phyloP scores from a whole-genome alignment of 1,139 yeast species.

The Yarrowia galli region DNA sequence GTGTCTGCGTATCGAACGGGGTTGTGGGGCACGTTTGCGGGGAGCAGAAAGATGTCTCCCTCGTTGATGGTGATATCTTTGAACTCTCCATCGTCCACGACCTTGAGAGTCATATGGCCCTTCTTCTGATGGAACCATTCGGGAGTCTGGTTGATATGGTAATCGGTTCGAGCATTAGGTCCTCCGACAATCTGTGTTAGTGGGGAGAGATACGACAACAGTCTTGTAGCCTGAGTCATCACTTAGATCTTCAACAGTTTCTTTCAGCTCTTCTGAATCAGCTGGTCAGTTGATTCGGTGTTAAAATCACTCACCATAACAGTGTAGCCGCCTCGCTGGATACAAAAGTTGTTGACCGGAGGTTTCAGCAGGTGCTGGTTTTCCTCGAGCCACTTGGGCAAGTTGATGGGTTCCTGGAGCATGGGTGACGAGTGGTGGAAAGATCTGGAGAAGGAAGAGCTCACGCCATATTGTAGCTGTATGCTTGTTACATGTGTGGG shows the following conservation, averaged over 20 bases:
- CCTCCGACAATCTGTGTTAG: constrained; percentile 73
- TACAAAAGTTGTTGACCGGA: constrained; percentile 89
- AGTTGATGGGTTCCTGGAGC: constrained; percentile 75
- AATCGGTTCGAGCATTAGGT: constrained; percentile 91
- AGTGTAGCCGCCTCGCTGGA: constrained; percentile 90
- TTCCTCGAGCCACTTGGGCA: constrained; percentile 80
- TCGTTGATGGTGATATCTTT: constrained; percentile 77
- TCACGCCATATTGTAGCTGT: constrained; percentile 10
- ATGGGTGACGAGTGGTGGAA: constrained; percentile 49
- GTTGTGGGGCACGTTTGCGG: constrained; percentile 81
- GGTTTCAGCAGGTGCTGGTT: constrained; percentile 80
- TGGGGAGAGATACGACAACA: too few species aligned
- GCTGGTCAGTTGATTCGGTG: too few species aligned
- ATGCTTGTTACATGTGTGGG: not conserved
- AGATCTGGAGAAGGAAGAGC: not conserved
- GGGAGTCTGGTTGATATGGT: constrained; percentile 92
- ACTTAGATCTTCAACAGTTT: too few species aligned
- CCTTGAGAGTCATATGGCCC: constrained; percentile 83
- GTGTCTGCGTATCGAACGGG: constrained; percentile 88
- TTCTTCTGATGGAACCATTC: constrained; percentile 90
- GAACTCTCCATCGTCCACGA: constrained; percentile 83
- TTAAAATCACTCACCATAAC: constrained; percentile 68
- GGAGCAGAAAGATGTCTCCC: constrained; percentile 82
- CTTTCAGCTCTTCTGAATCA: too few species aligned
- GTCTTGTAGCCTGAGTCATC: too few species aligned